Evolutionary conservation across 768 basidiomycete genomes (phyloP).

Genomic region (Paxillus rubicundulus): DNA sequence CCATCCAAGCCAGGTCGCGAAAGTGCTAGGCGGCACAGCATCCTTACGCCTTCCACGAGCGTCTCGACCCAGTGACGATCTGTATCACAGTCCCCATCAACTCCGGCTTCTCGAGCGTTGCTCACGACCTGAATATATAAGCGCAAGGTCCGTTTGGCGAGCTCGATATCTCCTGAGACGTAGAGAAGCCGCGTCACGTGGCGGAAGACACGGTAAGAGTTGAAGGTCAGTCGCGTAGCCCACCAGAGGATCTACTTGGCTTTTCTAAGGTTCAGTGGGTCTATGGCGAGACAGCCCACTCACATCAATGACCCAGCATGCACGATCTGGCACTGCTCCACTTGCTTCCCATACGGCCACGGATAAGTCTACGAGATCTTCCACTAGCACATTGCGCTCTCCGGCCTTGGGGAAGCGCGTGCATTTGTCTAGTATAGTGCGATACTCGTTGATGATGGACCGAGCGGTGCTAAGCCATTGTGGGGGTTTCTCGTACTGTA

Average conservation of each 20-base stretch:
- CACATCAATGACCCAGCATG: conserved; percentile 82
- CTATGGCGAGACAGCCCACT: conserved; percentile 28
- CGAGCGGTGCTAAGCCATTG: conserved; percentile 66
- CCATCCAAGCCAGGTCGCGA: conserved; percentile 37
- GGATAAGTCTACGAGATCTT: conserved; percentile 78
- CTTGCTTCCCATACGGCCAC: conserved; percentile 80
- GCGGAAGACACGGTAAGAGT: conserved; percentile 80
- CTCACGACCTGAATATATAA: conserved; percentile 83
- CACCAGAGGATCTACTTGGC: conserved; percentile 79
- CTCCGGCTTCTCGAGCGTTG: conserved; percentile 65
- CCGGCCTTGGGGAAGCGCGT: conserved; percentile 84
- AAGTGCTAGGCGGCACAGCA: conserved; percentile 61
- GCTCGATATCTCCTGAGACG: conserved; percentile 52
- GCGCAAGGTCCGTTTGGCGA: conserved; percentile 72
- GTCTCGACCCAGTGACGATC: conserved; percentile 76
- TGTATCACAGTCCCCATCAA: conserved; percentile 53
- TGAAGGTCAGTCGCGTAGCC: conserved; percentile 92
- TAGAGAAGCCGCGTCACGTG: conserved; percentile 79
- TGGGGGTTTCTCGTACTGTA: conserved; percentile 33
- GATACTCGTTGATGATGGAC: conserved; percentile 69
- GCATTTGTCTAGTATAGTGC: conserved; percentile 59
- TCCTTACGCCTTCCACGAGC: conserved; percentile 70
- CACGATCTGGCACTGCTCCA: conserved; percentile 58
- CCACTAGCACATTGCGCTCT: conserved; percentile 71
- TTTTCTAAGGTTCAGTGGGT: background rate